Base-by-base conservation (phyloP, 2,329 filamentous ascomycete species). In the Didymella glomerata region DNA sequence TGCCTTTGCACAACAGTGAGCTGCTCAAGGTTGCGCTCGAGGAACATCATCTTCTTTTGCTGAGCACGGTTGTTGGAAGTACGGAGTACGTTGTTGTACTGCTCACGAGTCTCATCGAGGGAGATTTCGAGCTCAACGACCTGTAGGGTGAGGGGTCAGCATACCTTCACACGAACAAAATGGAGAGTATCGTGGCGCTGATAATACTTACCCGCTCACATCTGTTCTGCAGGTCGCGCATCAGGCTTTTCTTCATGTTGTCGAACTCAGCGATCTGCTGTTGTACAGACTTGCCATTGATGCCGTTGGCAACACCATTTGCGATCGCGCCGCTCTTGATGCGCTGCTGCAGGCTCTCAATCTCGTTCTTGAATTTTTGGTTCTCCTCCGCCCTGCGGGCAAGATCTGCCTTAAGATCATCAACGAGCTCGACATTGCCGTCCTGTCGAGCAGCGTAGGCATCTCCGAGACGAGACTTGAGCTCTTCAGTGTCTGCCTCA, bases 31-130 rank as follows among this genome's bases (percentile, higher is more conserved):
- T 99, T 99, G 75, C 95, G 90, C 83, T 99, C 95, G 49, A 99
- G 82, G 85, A 99, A 99, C 16, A 95, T 96, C 91, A 99, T 98
- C 86, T 99, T 99, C 90, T 99, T 99, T 81, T 99, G 95, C 82
- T 99, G 95, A 24, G 95, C 94, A 60, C 95, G 90, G 83, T 96
- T 98, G 84, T 99, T 99, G 67, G 92, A 97, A 48, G 92, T 95
- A 56, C 94, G 90, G 58, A 99, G 86, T 61, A 99, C 95, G 71
- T 97, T 97, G 84, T 99, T 98, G 82, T 99, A 99, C 81, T 99
- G 95, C 82, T 99, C 95, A 55, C 95, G 88, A 0, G 95, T 97
- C 83, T 97, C 93, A 75, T 99, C 95, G 49, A 99, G 86, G 34
- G 92, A 96, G 72, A 99, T 99, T 79, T 99, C 95, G 27, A 99